phyloP scores from a whole-genome alignment of 139 green algal genomes.

The Dunaliella primolecta region DNA sequence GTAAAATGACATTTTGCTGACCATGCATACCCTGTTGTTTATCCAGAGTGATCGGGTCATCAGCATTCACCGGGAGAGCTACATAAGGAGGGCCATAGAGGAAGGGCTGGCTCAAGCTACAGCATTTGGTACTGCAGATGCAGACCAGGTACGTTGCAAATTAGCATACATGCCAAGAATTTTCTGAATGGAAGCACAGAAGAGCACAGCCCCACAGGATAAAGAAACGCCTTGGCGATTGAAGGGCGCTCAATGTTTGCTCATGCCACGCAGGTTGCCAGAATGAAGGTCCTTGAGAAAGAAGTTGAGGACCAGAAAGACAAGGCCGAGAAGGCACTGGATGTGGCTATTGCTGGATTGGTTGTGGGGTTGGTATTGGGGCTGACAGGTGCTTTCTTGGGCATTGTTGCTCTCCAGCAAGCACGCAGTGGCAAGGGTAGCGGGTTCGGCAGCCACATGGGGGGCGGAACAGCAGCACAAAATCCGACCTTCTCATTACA shows the following conservation, averaged over 20 bases:
- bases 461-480: not conserved
- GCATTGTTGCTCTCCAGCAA: not conserved
- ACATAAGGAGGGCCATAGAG: not conserved
- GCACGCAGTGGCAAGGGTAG: not conserved
- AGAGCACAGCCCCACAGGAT: no score
- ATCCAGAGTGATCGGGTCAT: not conserved
- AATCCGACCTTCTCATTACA: not conserved
- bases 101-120: not conserved
- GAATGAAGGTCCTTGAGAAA: not conserved
- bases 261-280: not conserved
- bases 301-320: not conserved
- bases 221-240: not conserved
- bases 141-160: not conserved
- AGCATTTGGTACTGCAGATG: not conserved
- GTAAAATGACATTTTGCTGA: no score
- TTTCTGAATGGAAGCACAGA: not conserved
- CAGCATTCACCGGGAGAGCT: not conserved
- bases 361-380: not conserved
- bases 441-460: not conserved
- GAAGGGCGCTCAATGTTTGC: not conserved
- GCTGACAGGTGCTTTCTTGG: not conserved
- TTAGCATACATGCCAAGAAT: not conserved
- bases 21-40: not conserved
- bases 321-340: not conserved
- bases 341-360: not conserved